Conservation (phyloP, 805 yeast genomes). For the Pichia phayaonensis region DNA sequence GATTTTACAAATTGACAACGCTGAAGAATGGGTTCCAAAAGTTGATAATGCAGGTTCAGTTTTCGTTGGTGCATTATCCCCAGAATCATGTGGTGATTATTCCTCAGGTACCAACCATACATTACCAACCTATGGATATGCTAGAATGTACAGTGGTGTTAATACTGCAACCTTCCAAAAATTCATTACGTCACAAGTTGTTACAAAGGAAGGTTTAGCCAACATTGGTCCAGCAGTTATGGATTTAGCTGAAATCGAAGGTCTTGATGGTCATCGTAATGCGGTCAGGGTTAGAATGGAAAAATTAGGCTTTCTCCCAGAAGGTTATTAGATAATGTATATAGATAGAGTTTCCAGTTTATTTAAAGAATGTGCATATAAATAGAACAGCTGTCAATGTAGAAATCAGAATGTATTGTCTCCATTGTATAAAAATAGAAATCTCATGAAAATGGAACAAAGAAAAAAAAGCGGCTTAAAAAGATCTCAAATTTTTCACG, state of each 20-base stretch:
- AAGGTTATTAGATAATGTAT: slow-evolving; percentile 11
- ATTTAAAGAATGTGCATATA: too few species aligned
- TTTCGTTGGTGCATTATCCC: slow-evolving; percentile 92
- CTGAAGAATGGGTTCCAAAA: slow-evolving; percentile 57
- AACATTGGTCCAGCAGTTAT: slow-evolving; percentile 95
- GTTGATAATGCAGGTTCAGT: slow-evolving; percentile 95
- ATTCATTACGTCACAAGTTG: slow-evolving; percentile 89
- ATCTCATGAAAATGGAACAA: too few species aligned
- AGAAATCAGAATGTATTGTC: too few species aligned
- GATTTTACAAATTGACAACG: slow-evolving; percentile 82
- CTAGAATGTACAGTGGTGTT: slow-evolving; percentile 95
- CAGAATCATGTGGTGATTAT: slow-evolving; percentile 98
- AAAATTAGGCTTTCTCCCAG: slow-evolving; percentile 46
- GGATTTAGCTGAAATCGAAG: slow-evolving; percentile 93
- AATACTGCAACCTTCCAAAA: slow-evolving; percentile 94
- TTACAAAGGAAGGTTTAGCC: slow-evolving; percentile 74
- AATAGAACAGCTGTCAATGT: too few species aligned
- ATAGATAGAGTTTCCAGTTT: too few species aligned
- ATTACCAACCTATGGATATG: slow-evolving; percentile 96
- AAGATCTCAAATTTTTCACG: not conserved
- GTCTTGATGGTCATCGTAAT: slow-evolving; percentile 93
- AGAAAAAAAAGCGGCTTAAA: not conserved
- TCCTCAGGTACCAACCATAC: slow-evolving; percentile 98
- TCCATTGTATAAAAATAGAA: too few species aligned
- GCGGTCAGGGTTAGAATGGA: slow-evolving; percentile 95